Base-by-base conservation (phyloP, 768 basidiomycete species). In the Cyclocybe aegerita region DNA sequence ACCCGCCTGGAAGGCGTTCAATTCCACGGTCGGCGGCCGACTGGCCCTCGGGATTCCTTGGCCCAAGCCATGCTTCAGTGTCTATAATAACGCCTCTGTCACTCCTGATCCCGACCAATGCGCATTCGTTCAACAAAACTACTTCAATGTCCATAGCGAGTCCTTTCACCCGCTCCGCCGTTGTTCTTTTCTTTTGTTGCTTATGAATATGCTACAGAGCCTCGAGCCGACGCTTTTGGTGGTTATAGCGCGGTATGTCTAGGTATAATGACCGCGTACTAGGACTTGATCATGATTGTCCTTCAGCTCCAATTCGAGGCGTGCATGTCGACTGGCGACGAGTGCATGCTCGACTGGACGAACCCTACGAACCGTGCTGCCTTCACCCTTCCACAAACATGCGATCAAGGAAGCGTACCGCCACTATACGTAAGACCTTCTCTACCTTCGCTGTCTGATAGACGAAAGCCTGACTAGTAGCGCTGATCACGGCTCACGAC, bases 371-470 rank as follows among this genome's bases (percentile, higher is more conserved):
- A 60, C 33, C 33, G 40, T 10, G 30, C 33, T 11, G 54, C 53
- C 9, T 50, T 55, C 29, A 23, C 52, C 4, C n/a, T 46, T 12
- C 54, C 61, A 10, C 39, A 34, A 6, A 44, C 38, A 16, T 62
- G 61, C 54, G 45, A 44, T 33, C 59, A 60, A 40, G 61, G 61
- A 17, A 58, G 54, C 45, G 43, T 62, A 7, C 43, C 61, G 29
- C 39, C 42, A 17, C 56, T 52, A 33, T 61, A 55, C 45, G 62
- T 63, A 16, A 12, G 58, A 43, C 4, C 11, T n/a, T 29, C 17
- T 17, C 32, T 10, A n/a, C 29, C 39, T 32, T 39, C 16, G 11
- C 14, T 9, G 5, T 36, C 23, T 14, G 36, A 29, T 38, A 23
- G 23, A 23, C 23, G 23, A 23, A 23, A 5, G 23, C 23, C 23